Evolutionary conservation across 1,284 basidiomycete species (phyloP).

Genomic region (Omphalotus olearius): DNA sequence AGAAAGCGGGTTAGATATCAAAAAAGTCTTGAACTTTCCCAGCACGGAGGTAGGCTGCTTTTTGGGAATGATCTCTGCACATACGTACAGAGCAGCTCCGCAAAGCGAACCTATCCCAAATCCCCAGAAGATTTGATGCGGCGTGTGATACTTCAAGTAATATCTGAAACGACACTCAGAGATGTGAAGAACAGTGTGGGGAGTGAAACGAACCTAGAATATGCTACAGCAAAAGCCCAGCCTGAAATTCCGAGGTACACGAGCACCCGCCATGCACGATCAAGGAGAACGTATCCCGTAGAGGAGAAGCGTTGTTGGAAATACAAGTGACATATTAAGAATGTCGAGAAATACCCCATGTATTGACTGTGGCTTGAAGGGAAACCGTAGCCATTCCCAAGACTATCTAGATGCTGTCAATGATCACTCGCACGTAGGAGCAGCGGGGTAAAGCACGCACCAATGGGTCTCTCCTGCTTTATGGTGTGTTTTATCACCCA

Average conservation of each 20-base stretch:
- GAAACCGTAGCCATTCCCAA: conserved; percentile 80
- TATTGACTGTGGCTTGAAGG: conserved; percentile 88
- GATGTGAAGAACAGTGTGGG: background rate
- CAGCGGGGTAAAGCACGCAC: conserved; percentile 35
- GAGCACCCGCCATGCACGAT: conserved; percentile 39
- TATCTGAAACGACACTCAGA: conserved; percentile 40
- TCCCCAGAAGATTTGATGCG: conserved; percentile 72
- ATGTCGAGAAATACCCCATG: conserved; percentile 82
- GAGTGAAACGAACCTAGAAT: conserved; percentile 57
- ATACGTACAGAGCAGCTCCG: conserved; percentile 53
- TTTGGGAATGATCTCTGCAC: conserved; percentile 59
- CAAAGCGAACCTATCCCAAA: conserved; percentile 58
- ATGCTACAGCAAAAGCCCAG: conserved; percentile 68
- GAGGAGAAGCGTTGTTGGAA: conserved; percentile 64
- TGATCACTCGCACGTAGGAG: background rate
- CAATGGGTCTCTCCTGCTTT: conserved; percentile 64
- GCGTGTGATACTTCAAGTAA: conserved; percentile 71
- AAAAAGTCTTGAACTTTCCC: conserved; percentile 42
- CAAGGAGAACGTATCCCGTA: conserved; percentile 46
- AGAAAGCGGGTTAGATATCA: conserved; percentile 57
- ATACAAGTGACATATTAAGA: conserved; percentile 70
- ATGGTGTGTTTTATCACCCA: conserved; percentile 65
- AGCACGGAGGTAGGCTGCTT: conserved; percentile 47
- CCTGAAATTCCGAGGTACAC: conserved; percentile 49
- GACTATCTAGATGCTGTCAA: conserved; percentile 30